Base-by-base conservation (phyloP, 2,329 filamentous ascomycete genomes). In the Stachybotrys elegans region DNA sequence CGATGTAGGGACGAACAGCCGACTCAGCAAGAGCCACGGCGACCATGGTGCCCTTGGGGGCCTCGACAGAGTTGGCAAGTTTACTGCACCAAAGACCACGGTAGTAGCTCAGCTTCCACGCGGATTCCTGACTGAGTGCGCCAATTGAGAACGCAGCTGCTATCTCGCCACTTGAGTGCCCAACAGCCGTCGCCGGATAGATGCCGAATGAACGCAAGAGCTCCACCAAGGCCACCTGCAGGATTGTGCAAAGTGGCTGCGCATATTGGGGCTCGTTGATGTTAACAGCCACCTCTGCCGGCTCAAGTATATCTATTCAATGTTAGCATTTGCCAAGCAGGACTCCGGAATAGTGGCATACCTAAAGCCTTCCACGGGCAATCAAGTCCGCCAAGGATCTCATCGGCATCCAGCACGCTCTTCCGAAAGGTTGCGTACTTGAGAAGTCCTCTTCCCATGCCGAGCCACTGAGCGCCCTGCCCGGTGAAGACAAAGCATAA, bases 161-260 rank as follows among this genome's bases (percentile, higher is more conserved):
- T 3, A 40, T 17, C 20, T 40, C 38, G 21, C 38, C 38, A 8
- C 13, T 16, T 4, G 22, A 27, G 20, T 29, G 38, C 6, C 38
- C 38, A 8, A 25, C 21, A 3, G 29, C 38, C 4, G 14, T 19
- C 21, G 21, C 16, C 5, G 38, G 38, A 11, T 21, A 17, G 4
- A 29, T 12, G 13, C 22, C 22, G 13, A 12, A 27, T 9, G 3
- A n/a, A 16, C 8, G 7, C 5, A 40, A 23, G n/a, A 76, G 54
- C 17, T 70, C 61, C 1, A 68, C 62, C 5, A 76, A 49, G 1
- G 66, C 67, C 4, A 77, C 53, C 51, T 77, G 73, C 3, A 76
- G 47, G 1, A 70, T 67, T 0, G 69, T 71, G 49, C 61, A 69
- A 5, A 57, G 37, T 42, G 69, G 66, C 47, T 71, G 66, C 25